A percentile compares a stretch with the other conserved stretches of the same genome.
phyloP scores from a whole-genome alignment of 768 basidiomycete species.

The Thelephora ganbajun region DNA sequence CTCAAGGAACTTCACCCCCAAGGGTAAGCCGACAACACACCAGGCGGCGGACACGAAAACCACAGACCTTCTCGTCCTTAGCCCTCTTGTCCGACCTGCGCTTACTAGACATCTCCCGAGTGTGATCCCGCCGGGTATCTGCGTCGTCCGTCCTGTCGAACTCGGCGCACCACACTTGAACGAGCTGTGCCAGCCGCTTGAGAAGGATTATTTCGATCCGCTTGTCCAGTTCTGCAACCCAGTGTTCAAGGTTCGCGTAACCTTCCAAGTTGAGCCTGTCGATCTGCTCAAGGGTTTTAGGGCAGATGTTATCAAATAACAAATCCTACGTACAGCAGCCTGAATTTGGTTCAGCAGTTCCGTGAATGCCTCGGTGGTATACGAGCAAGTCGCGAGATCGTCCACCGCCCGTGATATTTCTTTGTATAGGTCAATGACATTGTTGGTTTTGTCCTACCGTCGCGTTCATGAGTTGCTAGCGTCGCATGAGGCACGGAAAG shows the following conservation, averaged over 20 bases:
- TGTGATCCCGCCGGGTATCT: conserved; percentile 39
- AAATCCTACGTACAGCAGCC: conserved; percentile 44
- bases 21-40: not conserved
- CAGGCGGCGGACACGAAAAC: not conserved
- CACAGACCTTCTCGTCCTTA: conserved; percentile 67
- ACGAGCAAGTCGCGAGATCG: conserved; percentile 77
- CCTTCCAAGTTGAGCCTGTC: conserved; percentile 93
- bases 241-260: conserved; percentile 58
- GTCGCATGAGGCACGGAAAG: not conserved
- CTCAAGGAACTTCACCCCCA: conserved; percentile 42
- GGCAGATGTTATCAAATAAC: not conserved
- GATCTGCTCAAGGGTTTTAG: conserved; percentile 35
- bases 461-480: conserved; percentile 1
- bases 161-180: conserved; percentile 79
- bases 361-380: conserved; percentile 71
- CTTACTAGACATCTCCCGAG: conserved; percentile 48
- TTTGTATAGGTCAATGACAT: conserved; percentile 79
- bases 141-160: conserved; percentile 69
- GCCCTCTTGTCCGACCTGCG: conserved; percentile 49
- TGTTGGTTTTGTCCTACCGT: conserved; percentile 82
- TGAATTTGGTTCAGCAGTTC: conserved; percentile 71
- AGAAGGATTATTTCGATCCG: conserved; percentile 74
- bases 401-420: conserved; percentile 79
- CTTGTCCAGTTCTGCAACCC: conserved; percentile 44
- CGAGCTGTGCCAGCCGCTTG: conserved; percentile 60